Conservation (phyloP, 805 yeast genomes). For the Candida schatavii region DNA sequence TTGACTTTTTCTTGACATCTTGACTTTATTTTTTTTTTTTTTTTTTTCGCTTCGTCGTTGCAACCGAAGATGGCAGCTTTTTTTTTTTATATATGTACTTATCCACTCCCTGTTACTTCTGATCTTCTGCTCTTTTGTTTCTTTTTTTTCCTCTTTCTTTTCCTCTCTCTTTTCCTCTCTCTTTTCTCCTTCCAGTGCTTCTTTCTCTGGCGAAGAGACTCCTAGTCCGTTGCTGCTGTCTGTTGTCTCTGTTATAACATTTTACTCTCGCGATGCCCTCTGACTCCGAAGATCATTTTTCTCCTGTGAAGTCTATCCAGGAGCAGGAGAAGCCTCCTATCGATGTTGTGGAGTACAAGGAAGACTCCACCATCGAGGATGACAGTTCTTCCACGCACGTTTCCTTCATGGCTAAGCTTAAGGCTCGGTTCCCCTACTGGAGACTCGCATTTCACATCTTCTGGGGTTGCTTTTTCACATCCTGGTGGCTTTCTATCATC, state of each 20-base stretch:
- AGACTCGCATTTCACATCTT: slow-evolving; percentile 18
- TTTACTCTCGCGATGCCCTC: no score
- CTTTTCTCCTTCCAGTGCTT: no score
- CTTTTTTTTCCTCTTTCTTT: slow-evolving; percentile 3
- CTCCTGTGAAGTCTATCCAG: not conserved
- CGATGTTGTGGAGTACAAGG: slow-evolving; percentile 3
- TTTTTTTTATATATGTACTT: not conserved
- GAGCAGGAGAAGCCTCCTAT: not conserved
- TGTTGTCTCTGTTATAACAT: no score
- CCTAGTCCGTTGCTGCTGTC: no score
- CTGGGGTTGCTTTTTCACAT: slow-evolving; percentile 42
- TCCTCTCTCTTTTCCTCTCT: slow-evolving; percentile 2
- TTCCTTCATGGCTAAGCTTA: slow-evolving; percentile 8
- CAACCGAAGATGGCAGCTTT: not conserved
- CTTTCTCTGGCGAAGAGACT: no score
- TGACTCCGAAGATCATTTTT: no score
- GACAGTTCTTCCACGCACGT: not conserved
- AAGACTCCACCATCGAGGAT: not conserved
- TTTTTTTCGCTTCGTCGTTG: not conserved
- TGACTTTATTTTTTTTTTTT: slow-evolving; percentile 1
- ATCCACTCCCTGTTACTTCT: slow-evolving; percentile 2
- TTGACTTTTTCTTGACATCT: not conserved
- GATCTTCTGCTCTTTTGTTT: slow-evolving; percentile 6
- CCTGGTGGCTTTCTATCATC: slow-evolving; percentile 56
- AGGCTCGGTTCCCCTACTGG: slow-evolving; percentile 14